A percentile compares a stretch with the other conserved stretches of the same genome.
Evolutionary conservation across 768 basidiomycete genomes (phyloP).

Genomic region (Phaeotremella skinneri): DNA sequence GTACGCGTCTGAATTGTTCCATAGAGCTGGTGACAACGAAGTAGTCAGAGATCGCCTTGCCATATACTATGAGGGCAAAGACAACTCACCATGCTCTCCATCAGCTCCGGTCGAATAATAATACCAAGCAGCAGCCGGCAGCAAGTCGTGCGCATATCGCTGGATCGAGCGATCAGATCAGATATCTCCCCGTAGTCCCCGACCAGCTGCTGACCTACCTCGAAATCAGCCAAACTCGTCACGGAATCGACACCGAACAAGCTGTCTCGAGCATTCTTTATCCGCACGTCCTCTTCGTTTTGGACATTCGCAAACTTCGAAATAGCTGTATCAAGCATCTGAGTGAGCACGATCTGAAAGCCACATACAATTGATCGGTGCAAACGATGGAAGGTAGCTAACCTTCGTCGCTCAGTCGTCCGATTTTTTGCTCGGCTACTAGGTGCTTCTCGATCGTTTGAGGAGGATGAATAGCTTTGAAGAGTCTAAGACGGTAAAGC

Average conservation of each 20-base stretch:
- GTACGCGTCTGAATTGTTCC: constrained; percentile 73
- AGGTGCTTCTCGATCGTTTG: constrained; percentile 18
- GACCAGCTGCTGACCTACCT: constrained; percentile 53
- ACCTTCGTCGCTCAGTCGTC: constrained; percentile 12
- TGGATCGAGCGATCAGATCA: neutral
- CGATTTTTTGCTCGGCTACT: constrained; percentile 5
- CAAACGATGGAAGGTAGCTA: neutral
- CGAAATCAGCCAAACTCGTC: constrained; percentile 73
- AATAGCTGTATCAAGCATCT: neutral
- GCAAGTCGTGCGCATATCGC: constrained; percentile 63
- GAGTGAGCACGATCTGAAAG: neutral
- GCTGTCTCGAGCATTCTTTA: constrained; percentile 54
- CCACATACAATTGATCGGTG: neutral
- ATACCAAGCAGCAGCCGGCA: constrained; percentile 64
- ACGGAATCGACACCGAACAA: constrained; percentile 69
- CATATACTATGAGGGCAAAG: constrained; percentile 62
- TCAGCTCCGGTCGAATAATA: constrained; percentile 83
- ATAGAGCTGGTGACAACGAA: constrained; percentile 56
- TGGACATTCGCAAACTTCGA: constrained; percentile 62
- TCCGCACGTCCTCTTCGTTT: constrained; percentile 66
- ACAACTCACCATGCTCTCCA: constrained; percentile 66
- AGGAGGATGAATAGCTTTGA: constrained; percentile 36
- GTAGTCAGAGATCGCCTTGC: constrained; percentile 63
- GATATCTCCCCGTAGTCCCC: no score
- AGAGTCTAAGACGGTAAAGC: constrained; percentile 9